A percentile compares a stretch with the other conserved stretches of the same genome.
Conservation (phyloP, 2,329 filamentous ascomycete genomes). For the Talaromyces atroroseus region DNA sequence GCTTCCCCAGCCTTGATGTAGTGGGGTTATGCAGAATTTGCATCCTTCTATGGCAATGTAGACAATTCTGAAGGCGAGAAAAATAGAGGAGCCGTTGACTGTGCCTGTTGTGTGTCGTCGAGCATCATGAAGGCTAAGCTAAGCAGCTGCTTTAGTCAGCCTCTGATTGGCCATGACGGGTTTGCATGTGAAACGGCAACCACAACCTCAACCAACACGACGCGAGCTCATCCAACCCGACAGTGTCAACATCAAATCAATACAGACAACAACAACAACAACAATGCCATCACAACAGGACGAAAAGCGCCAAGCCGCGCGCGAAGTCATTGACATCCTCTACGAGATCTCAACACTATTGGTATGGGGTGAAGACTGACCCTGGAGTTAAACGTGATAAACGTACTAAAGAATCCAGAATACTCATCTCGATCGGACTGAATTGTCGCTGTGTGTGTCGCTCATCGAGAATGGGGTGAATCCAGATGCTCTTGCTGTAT, state of each 20-base stretch:
- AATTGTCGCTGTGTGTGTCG: conserved; percentile 89
- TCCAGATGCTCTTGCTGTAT: conserved; percentile 86
- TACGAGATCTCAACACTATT: conserved; percentile 46
- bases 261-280: no score
- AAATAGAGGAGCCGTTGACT: background rate
- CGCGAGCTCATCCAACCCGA: background rate
- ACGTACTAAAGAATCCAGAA: conserved; percentile 62
- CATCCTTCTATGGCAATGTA: background rate
- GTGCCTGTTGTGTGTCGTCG: no score
- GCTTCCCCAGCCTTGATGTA: background rate
- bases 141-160: background rate
- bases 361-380: conserved; percentile 13
- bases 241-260: background rate
- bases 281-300: conserved; percentile 39
- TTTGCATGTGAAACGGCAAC: background rate
- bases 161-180: background rate
- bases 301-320: conserved; percentile 45
- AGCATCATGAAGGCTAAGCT: background rate
- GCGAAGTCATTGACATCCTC: conserved; percentile 48
- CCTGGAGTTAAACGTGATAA: conserved; percentile 17
- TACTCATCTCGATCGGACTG: conserved; percentile 83
- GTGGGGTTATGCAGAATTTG: background rate
- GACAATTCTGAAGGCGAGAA: background rate
- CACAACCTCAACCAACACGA: no score
- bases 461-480: conserved; percentile 97